Conservation (phyloP, 495 filamentous ascomycete genomes). For the Polyplosphaeria fusca region DNA sequence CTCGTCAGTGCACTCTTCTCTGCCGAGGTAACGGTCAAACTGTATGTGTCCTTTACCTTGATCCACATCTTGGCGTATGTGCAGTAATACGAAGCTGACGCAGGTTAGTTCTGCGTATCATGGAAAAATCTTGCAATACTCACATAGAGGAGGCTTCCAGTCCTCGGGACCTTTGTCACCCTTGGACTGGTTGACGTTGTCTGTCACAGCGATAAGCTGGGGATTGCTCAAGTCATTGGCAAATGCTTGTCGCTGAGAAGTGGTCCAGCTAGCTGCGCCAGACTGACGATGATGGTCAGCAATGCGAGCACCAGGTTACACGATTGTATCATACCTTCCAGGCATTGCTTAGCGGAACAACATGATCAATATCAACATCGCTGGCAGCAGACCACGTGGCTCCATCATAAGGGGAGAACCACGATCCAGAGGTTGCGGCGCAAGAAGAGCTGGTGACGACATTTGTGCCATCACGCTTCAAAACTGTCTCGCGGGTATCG, state of each 20-base stretch:
- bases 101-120: conserved; percentile 3
- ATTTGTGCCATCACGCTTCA: conserved; percentile 63
- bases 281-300: conserved; percentile 35
- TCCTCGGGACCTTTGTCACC: conserved; percentile 64
- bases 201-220: conserved; percentile 71
- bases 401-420: conserved; percentile 67
- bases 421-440: conserved; percentile 56
- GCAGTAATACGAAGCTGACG: conserved; percentile 61
- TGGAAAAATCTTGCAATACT: conserved; percentile 2
- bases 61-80: conserved; percentile 72
- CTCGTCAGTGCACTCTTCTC: conserved; percentile 61
- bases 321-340: too few species aligned
- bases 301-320: conserved; percentile 7
- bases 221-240: conserved; percentile 71
- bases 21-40: conserved; percentile 54
- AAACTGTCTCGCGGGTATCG: conserved; percentile 57
- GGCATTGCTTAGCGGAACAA: conserved; percentile 70
- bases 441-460: conserved; percentile 54
- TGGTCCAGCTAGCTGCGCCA: conserved; percentile 55
- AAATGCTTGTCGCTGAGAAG: conserved; percentile 57
- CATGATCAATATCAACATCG: conserved; percentile 73
- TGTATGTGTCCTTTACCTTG: conserved; percentile 63
- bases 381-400: conserved; percentile 61
- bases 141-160: conserved; percentile 69
- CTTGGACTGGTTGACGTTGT: conserved; percentile 69